Evolutionary conservation across 2,329 filamentous ascomycete genomes (phyloP), one percentile per base, ranked within the genome.

Genomic region (Cladosporium phlei): DNA sequence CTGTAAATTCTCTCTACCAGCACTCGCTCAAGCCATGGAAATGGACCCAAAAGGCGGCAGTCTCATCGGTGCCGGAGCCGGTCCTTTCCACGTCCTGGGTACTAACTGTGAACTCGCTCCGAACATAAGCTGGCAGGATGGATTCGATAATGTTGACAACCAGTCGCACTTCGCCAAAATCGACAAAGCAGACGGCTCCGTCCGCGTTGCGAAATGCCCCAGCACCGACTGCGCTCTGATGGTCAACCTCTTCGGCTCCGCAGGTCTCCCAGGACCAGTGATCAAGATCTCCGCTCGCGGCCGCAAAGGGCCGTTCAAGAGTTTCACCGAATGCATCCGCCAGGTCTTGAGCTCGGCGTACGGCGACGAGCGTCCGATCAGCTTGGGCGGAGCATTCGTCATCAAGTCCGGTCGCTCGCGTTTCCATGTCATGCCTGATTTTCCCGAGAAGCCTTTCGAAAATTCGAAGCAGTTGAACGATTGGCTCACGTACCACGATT

Each of bases 131-230:
- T 62, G 59, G 59, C 16, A 53, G 32, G 48, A 45, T 2, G 34
- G 46, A 4, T 61, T 55, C 34, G 49, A 55, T 0, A 46, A 55
- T 16, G 43, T 58, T 25, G 35, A 51, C 10, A 62, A 62, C 24
- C 38, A 51, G 38, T 59, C 59, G 2, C 54, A 53, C 25, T 57
- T 53, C 32, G 66, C 72, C 12, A 70, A 62, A n/a, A 62, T 68
- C 12, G 69, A 74, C 37, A 68, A 70, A 30, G 58, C 69, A 55
- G 56, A 62, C 57, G 32, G 47, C 2, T 44, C 49, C 4, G 37
- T 52, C 7, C 19, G 16, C 8, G 45, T 40, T 11, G 12, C 29
- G 4, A 47, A 28, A 17, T 57, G 59, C 22, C 55, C 55, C 2
- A 58, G 52, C 14, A 52, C 53, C 0, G 56, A 61, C 30, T 62